Conservation (phyloP, 257 asterid species). For the Gentiana straminea region DNA sequence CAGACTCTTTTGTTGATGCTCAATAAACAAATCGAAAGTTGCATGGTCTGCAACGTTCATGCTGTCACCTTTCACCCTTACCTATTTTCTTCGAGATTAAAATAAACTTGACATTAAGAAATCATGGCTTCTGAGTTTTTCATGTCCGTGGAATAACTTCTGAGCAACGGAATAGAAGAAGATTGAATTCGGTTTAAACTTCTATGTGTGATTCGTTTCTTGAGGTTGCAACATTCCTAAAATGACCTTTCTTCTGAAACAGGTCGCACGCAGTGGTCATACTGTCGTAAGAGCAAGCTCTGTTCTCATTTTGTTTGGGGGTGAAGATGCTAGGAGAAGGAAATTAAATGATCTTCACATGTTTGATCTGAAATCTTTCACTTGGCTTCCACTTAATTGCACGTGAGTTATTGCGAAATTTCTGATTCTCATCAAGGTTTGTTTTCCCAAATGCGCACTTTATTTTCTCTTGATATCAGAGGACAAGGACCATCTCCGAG, state of each 20-base stretch:
- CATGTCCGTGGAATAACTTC: too few species aligned
- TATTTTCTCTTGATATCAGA: conserved; percentile 25
- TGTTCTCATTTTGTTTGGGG: conserved; percentile 81
- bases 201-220: too few species aligned
- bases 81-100: too few species aligned
- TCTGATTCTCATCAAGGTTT: background rate
- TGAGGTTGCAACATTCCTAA: too few species aligned
- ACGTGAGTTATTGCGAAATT: conserved; percentile 37
- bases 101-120: too few species aligned
- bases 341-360: conserved; percentile 90
- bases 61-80: too few species aligned
- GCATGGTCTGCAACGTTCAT: too few species aligned
- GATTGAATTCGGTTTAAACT: too few species aligned
- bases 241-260: conserved; percentile 6
- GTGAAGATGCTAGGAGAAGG: conserved; percentile 74
- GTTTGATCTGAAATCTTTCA: conserved; percentile 92
- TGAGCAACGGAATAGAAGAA: too few species aligned
- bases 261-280: conserved; percentile 97
- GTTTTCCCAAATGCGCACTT: background rate
- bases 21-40: too few species aligned
- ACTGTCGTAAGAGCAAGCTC: conserved; percentile 81
- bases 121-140: too few species aligned
- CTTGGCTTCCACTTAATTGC: conserved; percentile 99
- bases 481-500: conserved; percentile 91
- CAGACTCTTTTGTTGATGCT: too few species aligned